Conservation (phyloP, 78 protist species). For the slime mould (Dictyostelium discoideum) region DNA sequence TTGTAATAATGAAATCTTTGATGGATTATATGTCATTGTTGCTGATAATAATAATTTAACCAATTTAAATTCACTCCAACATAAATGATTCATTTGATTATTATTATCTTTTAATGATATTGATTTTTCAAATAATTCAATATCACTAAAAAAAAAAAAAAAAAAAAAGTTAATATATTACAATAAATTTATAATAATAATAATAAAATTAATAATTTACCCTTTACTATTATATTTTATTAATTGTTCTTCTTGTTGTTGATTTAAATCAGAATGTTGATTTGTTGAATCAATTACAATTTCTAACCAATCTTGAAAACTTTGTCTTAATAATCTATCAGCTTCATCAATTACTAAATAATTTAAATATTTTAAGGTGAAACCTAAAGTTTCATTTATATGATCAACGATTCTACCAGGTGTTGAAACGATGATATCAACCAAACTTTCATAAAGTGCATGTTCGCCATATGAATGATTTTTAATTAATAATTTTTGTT, state of each 20-base stretch:
- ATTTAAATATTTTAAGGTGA: constrained; percentile 81
- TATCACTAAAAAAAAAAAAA: neutral
- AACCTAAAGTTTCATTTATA: constrained; percentile 82
- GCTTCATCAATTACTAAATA: constrained; percentile 93
- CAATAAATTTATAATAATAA: neutral
- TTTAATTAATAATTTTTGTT: constrained; percentile 42
- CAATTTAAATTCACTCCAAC: constrained; percentile 28
- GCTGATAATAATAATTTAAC: constrained; percentile 76
- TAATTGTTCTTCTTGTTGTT: neutral
- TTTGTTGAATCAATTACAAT: constrained; percentile 56
- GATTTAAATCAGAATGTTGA: neutral
- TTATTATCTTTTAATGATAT: neutral
- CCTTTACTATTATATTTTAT: neutral
- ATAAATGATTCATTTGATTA: constrained; percentile 20
- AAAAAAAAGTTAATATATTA: neutral
- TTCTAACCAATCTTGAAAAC: constrained; percentile 73
- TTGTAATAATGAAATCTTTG: constrained; percentile 67
- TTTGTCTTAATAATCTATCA: constrained; percentile 83
- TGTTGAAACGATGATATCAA: constrained; percentile 93
- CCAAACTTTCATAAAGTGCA: constrained; percentile 42
- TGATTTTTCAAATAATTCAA: neutral
- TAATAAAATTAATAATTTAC: neutral
- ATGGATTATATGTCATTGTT: constrained; percentile 80
- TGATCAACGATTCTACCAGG: constrained; percentile 96
- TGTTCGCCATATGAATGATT: constrained; percentile 22